A percentile compares a stretch with the other conserved stretches of the same genome.
These are phyloP conservation scores for Ganoderma leucocontextum DNA, from an alignment of 1,284 basidiomycete species.

Conservation along the genomic window DNA sequence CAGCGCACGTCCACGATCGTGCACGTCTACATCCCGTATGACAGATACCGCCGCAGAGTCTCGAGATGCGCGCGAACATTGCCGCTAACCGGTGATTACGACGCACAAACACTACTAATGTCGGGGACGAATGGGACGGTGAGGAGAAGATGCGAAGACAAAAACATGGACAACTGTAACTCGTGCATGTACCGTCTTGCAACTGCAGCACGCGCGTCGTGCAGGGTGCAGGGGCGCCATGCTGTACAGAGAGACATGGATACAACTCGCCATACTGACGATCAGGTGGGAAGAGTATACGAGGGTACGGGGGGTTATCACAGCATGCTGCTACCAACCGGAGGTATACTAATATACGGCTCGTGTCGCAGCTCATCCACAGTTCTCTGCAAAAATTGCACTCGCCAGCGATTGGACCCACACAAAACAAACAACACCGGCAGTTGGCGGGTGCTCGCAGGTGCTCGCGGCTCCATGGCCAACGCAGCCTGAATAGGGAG, in stretches of 20 bases:
- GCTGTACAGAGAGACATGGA: too few species aligned
- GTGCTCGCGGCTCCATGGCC: not conserved
- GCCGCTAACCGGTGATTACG: too few species aligned
- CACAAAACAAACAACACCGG: constrained; percentile 5
- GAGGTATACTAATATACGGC: not conserved
- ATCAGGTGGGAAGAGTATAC: not conserved
- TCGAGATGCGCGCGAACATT: not conserved
- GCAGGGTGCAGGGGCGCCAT: too few species aligned
- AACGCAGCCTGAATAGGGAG: not conserved
- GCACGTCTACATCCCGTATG: not conserved
- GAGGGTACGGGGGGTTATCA: not conserved
- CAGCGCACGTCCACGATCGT: not conserved
- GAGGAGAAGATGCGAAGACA: too few species aligned
- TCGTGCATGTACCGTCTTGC: too few species aligned
- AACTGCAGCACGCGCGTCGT: too few species aligned
- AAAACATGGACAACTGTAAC: too few species aligned
- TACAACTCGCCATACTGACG: too few species aligned
- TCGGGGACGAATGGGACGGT: too few species aligned
- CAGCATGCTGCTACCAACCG: not conserved
- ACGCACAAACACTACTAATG: too few species aligned
- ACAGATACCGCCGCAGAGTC: not conserved
- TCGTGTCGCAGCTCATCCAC: not conserved
- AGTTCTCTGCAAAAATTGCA: not conserved
- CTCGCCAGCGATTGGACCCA: constrained; percentile 1
- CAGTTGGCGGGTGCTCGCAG: not conserved